Evolutionary conservation across 2,329 filamentous ascomycete species (phyloP).

Genomic region (Alternaria solani): DNA sequence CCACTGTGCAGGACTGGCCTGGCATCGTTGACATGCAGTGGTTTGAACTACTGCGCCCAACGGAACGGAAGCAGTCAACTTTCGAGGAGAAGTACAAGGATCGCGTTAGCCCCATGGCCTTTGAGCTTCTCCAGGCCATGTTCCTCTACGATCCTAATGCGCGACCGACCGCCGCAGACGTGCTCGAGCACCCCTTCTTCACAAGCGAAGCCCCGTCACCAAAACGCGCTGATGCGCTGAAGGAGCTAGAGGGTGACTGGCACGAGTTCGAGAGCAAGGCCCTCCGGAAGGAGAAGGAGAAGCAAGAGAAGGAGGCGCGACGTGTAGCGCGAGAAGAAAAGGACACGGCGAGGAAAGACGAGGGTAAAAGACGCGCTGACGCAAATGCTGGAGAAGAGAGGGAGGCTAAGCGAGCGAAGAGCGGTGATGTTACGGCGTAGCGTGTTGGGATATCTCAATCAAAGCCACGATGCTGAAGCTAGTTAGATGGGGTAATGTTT

Average conservation of each 20-base stretch:
- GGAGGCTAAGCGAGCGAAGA: slow-evolving; percentile 45
- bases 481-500: slow-evolving; percentile 2
- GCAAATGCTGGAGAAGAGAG: slow-evolving; percentile 38
- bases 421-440: slow-evolving; percentile 28
- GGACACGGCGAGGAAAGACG: slow-evolving; percentile 37
- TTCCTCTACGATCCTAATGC: slow-evolving; percentile 88
- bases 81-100: slow-evolving; percentile 87
- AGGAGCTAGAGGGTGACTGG: slow-evolving; percentile 89
- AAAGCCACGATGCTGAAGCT: slow-evolving; percentile 1
- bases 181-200: slow-evolving; percentile 90
- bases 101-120: slow-evolving; percentile 78
- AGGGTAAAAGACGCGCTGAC: slow-evolving; percentile 47
- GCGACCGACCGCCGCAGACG: slow-evolving; percentile 82
- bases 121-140: slow-evolving; percentile 83
- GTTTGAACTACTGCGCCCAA: slow-evolving; percentile 90
- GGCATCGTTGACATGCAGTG: slow-evolving; percentile 92
- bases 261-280: slow-evolving; percentile 99
- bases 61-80: slow-evolving; percentile 72
- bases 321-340: slow-evolving; percentile 42
- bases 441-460: background rate
- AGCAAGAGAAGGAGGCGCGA: slow-evolving; percentile 65
- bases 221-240: slow-evolving; percentile 82
- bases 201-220: slow-evolving; percentile 78
- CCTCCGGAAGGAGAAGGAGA: slow-evolving; percentile 86
- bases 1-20: slow-evolving; percentile 85